Conservation (phyloP, 768 basidiomycete genomes). For the Agaricus sinodeliciosus region DNA sequence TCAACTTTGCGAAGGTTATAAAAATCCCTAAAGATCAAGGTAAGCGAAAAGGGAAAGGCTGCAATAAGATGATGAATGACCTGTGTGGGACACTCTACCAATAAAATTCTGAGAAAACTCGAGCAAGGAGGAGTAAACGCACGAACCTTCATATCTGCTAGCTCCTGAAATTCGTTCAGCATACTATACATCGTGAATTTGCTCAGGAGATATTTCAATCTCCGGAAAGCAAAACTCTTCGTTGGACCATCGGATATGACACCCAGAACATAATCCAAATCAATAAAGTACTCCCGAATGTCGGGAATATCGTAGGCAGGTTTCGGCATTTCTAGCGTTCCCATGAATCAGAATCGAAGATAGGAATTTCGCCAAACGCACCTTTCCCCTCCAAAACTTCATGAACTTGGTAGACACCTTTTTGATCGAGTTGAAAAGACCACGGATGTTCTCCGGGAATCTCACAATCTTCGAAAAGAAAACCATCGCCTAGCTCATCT, state of each 20-base stretch:
- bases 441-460: constrained; percentile 65
- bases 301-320: constrained; percentile 76
- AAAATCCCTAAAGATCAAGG: constrained; percentile 66
- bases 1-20: constrained; percentile 98
- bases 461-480: constrained; percentile 62
- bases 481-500: constrained; percentile 36
- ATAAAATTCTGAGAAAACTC: background rate
- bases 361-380: constrained; percentile 12
- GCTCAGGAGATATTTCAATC: constrained; percentile 85
- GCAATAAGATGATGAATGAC: constrained; percentile 29
- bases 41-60: background rate
- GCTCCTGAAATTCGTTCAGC: constrained; percentile 88
- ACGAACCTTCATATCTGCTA: constrained; percentile 93
- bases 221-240: constrained; percentile 90
- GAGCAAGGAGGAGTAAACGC: background rate
- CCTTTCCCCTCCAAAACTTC: constrained; percentile 25
- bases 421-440: constrained; percentile 72
- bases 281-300: constrained; percentile 92
- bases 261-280: constrained; percentile 84
- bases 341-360: background rate
- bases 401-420: constrained; percentile 90
- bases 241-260: constrained; percentile 95
- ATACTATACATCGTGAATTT: constrained; percentile 93
- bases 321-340: constrained; percentile 23
- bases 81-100: constrained; percentile 73